Percentiles rank a stretch among this genome's conserved stretches.
These are phyloP conservation scores for Lactarius deliciosus DNA, from an alignment of 768 basidiomycete genomes.

Conservation along the genomic window DNA sequence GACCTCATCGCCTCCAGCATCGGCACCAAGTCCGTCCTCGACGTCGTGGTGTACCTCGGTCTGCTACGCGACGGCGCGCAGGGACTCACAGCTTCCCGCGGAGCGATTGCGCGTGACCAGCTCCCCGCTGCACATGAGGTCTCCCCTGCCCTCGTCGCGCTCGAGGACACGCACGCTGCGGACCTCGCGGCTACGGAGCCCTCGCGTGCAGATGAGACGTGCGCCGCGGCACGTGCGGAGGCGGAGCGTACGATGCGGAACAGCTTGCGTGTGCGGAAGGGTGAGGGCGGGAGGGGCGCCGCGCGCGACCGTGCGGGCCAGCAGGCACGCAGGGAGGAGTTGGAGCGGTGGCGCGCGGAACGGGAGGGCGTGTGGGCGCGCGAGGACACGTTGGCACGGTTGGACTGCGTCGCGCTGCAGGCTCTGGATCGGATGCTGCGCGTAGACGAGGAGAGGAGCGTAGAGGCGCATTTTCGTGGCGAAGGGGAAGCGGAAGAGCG, in stretches of 20 bases:
- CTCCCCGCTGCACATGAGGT: conserved; percentile 25
- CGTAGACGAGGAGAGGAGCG: conserved; percentile 32
- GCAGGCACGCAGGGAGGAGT: conserved; percentile 14
- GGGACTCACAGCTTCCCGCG: neutral
- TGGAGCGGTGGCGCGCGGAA: conserved; percentile 8
- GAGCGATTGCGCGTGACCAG: conserved; percentile 15
- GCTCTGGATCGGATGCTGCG: conserved; percentile 32
- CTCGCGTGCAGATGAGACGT: neutral
- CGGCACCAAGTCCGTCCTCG: conserved; percentile 61
- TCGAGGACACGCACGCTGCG: conserved; percentile 19
- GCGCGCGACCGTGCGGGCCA: conserved; percentile 35
- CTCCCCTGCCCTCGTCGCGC: conserved; percentile 11
- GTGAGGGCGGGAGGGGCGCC: neutral
- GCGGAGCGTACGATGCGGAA: neutral
- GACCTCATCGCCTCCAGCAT: conserved; percentile 73
- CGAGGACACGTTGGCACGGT: conserved; percentile 39
- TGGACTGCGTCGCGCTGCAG: conserved; percentile 38
- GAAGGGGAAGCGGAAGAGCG: too few species aligned
- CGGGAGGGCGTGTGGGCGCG: conserved; percentile 25
- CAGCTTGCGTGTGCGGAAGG: conserved; percentile 5
- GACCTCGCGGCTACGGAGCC: conserved; percentile 14
- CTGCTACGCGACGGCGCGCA: conserved; percentile 37
- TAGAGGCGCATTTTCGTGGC: neutral
- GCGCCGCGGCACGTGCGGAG: neutral
- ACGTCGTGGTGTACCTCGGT: conserved; percentile 69